Evolutionary conservation across 345 rosid genomes (phyloP).

Genomic region (Eutrema heterophyllum): DNA sequence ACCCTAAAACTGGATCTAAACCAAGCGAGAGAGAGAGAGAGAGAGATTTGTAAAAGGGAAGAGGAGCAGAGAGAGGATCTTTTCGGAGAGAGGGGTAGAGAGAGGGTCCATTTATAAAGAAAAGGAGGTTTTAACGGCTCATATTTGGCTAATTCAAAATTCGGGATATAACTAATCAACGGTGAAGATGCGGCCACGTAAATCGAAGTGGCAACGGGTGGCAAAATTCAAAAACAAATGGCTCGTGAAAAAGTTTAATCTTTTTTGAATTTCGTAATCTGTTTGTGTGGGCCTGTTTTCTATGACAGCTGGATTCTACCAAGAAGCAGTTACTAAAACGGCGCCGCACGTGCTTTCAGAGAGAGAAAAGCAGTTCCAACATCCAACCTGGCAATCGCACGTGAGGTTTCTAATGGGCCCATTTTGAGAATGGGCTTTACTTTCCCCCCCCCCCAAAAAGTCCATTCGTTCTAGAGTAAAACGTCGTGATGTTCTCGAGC

Average conservation of each 20-base stretch:
- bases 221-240: constrained; percentile 23
- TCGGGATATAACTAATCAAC: neutral
- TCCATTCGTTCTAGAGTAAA: neutral
- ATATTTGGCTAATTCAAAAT: constrained; percentile 18
- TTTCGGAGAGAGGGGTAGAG: neutral
- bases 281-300: neutral
- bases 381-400: constrained; percentile 16
- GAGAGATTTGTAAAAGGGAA: neutral
- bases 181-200: constrained; percentile 13
- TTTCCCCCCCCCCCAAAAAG: neutral
- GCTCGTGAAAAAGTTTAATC: constrained; percentile 22
- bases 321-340: constrained; percentile 30
- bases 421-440: neutral
- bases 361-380: constrained; percentile 6
- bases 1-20: constrained; percentile 20
- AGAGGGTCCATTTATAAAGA: constrained; percentile 26
- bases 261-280: constrained; percentile 24
- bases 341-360: constrained; percentile 17
- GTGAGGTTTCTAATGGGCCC: constrained; percentile 13
- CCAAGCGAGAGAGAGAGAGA: neutral
- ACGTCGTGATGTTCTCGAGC: neutral
- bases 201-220: constrained; percentile 30
- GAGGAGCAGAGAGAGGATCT: neutral
- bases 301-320: constrained; percentile 20
- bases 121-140: constrained; percentile 32